Evolutionary conservation across 2,329 filamentous ascomycete species (phyloP).

Genomic region (Fusarium hainanense): DNA sequence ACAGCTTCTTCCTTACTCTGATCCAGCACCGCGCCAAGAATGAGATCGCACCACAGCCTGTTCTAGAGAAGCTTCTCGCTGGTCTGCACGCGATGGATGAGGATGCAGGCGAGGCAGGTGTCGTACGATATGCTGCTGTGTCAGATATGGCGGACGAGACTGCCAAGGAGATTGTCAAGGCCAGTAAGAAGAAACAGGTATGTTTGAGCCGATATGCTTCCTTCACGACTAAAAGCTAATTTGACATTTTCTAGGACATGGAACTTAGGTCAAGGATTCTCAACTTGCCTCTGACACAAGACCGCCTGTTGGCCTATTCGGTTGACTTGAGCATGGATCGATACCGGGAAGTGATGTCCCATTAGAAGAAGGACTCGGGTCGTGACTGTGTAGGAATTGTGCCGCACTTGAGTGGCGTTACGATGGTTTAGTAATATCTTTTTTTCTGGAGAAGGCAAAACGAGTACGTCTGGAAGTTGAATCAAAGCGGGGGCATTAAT

Average conservation of each 20-base stretch:
- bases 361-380: constrained; percentile 41
- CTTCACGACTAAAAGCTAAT: constrained; percentile 32
- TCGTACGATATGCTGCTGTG: constrained; percentile 73
- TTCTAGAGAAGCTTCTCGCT: constrained; percentile 67
- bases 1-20: constrained; percentile 69
- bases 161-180: constrained; percentile 70
- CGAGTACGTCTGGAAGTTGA: constrained; percentile 11
- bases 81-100: constrained; percentile 67
- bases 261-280: constrained; percentile 60
- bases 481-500: constrained; percentile 11
- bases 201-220: constrained; percentile 43
- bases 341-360: constrained; percentile 72
- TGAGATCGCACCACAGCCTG: constrained; percentile 55
- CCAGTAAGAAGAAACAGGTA: constrained; percentile 67
- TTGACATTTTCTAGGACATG: constrained; percentile 45
- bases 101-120: constrained; percentile 56
- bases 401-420: constrained; percentile 26
- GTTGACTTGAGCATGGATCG: constrained; percentile 76
- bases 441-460: constrained; percentile 6
- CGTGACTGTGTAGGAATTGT: constrained; percentile 20
- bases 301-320: constrained; percentile 76
- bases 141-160: constrained; percentile 84
- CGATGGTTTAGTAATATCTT: constrained; percentile 34
- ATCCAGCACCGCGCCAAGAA: constrained; percentile 57
- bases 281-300: constrained; percentile 75